These are phyloP conservation scores for Monosporascus sp. DNA, from an alignment of 2,329 filamentous ascomycete species.

Conservation along the genomic window DNA sequence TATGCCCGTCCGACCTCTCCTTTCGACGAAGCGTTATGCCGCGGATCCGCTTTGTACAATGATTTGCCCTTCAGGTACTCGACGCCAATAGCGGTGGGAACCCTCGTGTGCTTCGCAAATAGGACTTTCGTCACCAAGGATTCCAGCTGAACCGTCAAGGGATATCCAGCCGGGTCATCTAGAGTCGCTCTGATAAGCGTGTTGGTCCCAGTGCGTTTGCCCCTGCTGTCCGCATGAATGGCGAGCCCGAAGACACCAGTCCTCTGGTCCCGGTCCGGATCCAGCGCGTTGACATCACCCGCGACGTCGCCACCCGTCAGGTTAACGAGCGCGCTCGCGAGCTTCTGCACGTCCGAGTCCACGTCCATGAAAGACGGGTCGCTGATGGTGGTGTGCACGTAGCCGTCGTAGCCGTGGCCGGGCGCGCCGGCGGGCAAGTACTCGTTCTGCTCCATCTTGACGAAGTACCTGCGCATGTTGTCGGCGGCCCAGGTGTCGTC, in stretches of 20 bases:
- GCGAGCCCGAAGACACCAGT: conserved; percentile 22
- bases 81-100: conserved; percentile 22
- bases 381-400: conserved; percentile 23
- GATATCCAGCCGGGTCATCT: conserved; percentile 37
- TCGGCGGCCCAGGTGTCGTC: conserved; percentile 22
- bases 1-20: conserved; percentile 19
- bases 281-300: conserved; percentile 20
- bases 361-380: conserved; percentile 19
- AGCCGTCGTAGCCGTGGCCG: conserved; percentile 24
- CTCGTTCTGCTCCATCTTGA: conserved; percentile 23
- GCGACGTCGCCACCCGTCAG: conserved; percentile 18
- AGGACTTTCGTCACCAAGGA: conserved; percentile 22
- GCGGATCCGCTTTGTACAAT: conserved; percentile 29
- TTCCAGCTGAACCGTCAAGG: conserved; percentile 32
- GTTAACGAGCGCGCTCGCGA: conserved; percentile 16
- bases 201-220: conserved; percentile 36
- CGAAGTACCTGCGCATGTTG: conserved; percentile 21
- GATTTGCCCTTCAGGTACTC: conserved; percentile 23
- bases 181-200: conserved; percentile 42
- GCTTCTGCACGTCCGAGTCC: conserved; percentile 16
- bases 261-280: conserved; percentile 19
- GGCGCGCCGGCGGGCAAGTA: conserved; percentile 18
- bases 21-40: conserved; percentile 23
- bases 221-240: conserved; percentile 19
- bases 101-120: conserved; percentile 14